These are phyloP conservation scores for Gigaspora rosea DNA, from an alignment of 192 early-diverging fungal species.

Conservation along the genomic window DNA sequence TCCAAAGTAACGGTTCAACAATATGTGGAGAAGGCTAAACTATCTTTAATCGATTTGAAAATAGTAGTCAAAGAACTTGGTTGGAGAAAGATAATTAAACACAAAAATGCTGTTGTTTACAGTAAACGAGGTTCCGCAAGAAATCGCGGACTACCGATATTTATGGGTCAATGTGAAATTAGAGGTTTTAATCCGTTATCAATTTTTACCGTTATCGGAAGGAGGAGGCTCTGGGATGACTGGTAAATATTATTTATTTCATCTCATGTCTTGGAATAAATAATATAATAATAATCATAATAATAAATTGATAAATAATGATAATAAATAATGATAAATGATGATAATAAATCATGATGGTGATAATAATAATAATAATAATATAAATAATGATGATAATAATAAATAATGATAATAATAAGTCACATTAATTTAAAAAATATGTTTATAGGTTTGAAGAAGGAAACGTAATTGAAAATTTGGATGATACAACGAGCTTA, in stretches of 20 bases:
- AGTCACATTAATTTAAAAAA: not conserved
- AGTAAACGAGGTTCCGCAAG: conserved; percentile 43
- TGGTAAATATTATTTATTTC: conserved; percentile 34
- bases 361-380: too few relatives aligned
- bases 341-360: too few relatives aligned
- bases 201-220: conserved; percentile 58
- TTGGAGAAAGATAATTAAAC: conserved; percentile 57
- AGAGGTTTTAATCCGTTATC: conserved; percentile 52
- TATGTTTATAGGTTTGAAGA: conserved; percentile 40
- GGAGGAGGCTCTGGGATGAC: conserved; percentile 60
- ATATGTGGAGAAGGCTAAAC: too few relatives aligned
- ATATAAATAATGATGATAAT: not conserved
- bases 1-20: too few relatives aligned
- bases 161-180: conserved; percentile 54
- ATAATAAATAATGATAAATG: not conserved
- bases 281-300: not conserved
- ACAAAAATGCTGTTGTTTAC: conserved; percentile 55
- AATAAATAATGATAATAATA: not conserved
- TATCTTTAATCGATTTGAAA: conserved; percentile 33
- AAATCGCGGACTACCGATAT: conserved; percentile 52
- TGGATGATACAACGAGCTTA: conserved; percentile 43
- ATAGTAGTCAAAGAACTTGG: conserved; percentile 40
- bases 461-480: conserved; percentile 42
- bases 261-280: not conserved
- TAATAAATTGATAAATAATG: not conserved